Evolutionary conservation across 768 basidiomycete species (phyloP), one percentile per base, ranked within the genome.

Genomic region (Rhodotorula graminis): DNA sequence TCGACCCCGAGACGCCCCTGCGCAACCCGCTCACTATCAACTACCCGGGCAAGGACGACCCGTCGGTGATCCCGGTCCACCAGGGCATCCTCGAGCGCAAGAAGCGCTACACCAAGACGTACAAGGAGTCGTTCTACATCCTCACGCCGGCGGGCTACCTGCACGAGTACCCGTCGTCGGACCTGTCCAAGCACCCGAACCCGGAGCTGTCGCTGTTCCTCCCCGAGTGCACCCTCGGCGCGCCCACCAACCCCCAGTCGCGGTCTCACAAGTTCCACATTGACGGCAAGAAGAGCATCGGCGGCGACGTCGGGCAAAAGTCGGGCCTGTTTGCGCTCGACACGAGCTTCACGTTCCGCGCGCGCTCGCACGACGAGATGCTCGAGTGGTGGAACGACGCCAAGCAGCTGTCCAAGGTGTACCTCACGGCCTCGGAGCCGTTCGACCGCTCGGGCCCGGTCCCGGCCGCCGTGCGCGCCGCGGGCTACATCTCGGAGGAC

Each of bases 321-420:
- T 74, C 77, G 59, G 80, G 81, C 59, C n/a, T 72, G 21, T 70
- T 74, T 27, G 46, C 65, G 18, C 61, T 65, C 69, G 82, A 83
- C 67, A 80, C 79, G 47, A 91, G 91, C 42, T 98, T 90, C 88
- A 90, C 88, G 61, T 98, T 99, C 85, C 86, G 93, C 49, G 86
- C 90, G 59, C 83, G 95, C 71, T 90, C 88, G 70, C 87, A 90
- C 75, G 95, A 98, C 74, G 95, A 97, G 77, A 93, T 97, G 92
- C 92, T 97, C 92, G 96, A 99, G 83, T 96, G 96, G 92, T 99
- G 96, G 96, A 98, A 98, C 79, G 96, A 98, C 80, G 84, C 94
- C 53, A 79, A 79, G 75, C 79, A 79, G 72, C 73, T 79, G 49
- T 70, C 67, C 66, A 79, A 79, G 74, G 79, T 79, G 50, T 79